These are phyloP conservation scores for Panaeolus cyanescens DNA, from an alignment of 768 basidiomycete species.

Conservation along the genomic window DNA sequence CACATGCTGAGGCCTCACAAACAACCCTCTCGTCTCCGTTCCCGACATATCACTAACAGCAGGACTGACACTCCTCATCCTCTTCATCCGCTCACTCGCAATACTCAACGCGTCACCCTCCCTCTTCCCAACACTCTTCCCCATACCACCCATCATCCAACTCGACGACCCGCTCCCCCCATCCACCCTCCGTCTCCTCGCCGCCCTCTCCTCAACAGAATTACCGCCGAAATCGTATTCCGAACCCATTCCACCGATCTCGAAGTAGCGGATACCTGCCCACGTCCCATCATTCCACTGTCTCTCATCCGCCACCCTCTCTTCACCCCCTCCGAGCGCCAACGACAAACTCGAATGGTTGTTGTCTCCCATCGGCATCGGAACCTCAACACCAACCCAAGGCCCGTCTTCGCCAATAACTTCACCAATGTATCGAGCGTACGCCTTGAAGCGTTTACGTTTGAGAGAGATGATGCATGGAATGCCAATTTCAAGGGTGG, in stretches of 20 bases:
- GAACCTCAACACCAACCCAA: slow-evolving; percentile 93
- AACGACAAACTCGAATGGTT: slow-evolving; percentile 8
- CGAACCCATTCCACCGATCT: slow-evolving; percentile 61
- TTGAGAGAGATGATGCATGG: slow-evolving; percentile 89
- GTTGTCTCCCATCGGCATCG: slow-evolving; percentile 52
- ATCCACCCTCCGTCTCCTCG: slow-evolving; percentile 47
- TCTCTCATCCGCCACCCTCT: slow-evolving; percentile 48
- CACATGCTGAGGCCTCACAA: slow-evolving; percentile 85
- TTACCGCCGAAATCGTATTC: slow-evolving; percentile 46
- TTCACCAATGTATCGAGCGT: slow-evolving; percentile 87
- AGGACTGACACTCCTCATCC: slow-evolving; percentile 73
- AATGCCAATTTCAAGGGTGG: slow-evolving; percentile 83
- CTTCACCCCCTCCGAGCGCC: slow-evolving; percentile 3
- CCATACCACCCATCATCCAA: slow-evolving; percentile 18
- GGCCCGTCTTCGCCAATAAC: slow-evolving; percentile 79
- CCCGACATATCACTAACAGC: slow-evolving; percentile 54
- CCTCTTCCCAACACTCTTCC: slow-evolving; percentile 38
- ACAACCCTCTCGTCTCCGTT: slow-evolving; percentile 70
- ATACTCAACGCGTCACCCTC: slow-evolving; percentile 47
- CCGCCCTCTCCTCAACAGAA: slow-evolving; percentile 46
- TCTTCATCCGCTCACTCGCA: slow-evolving; percentile 66
- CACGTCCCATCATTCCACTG: slow-evolving; percentile 86
- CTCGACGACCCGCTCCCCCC: slow-evolving; percentile 28
- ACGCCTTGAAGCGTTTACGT: slow-evolving; percentile 82
- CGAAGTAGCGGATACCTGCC: slow-evolving; percentile 84